phyloP scores from a whole-genome alignment of 2,329 filamentous ascomycete species.

The Eutypella sp. region DNA sequence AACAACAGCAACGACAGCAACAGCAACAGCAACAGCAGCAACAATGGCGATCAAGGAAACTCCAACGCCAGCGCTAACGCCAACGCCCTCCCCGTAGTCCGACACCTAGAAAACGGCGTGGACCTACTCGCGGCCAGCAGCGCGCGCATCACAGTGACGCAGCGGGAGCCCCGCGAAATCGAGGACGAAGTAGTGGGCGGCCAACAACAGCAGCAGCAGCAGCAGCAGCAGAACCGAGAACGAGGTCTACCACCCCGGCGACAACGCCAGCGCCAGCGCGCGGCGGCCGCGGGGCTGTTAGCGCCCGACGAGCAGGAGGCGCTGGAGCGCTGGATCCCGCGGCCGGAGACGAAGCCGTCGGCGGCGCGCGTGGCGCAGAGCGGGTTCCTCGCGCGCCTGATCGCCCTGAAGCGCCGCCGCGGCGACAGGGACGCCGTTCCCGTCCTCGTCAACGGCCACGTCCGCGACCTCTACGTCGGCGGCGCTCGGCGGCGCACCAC shows the following conservation, averaged over 20 bases:
- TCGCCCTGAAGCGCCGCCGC: slow-evolving; percentile 57
- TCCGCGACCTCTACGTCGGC: background rate
- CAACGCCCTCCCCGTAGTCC: slow-evolving; percentile 39
- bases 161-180: slow-evolving; percentile 58
- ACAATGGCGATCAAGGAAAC: too few relatives aligned
- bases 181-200: too few relatives aligned
- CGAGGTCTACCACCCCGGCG: too few relatives aligned
- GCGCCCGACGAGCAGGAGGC: slow-evolving; percentile 23
- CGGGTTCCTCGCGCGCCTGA: slow-evolving; percentile 60
- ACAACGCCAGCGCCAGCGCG: too few relatives aligned
- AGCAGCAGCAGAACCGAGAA: slow-evolving; percentile 8
- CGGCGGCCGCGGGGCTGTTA: slow-evolving; percentile 1
- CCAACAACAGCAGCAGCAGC: slow-evolving; percentile 28
- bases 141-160: slow-evolving; percentile 63
- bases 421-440: slow-evolving; percentile 64
- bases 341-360: slow-evolving; percentile 42
- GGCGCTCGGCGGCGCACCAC: background rate
- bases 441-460: slow-evolving; percentile 28
- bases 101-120: slow-evolving; percentile 52
- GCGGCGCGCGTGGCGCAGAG: slow-evolving; percentile 35
- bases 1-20: background rate
- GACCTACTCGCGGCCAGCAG: slow-evolving; percentile 69
- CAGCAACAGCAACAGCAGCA: background rate
- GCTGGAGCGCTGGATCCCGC: slow-evolving; percentile 35
- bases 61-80: slow-evolving; percentile 17